These are phyloP conservation scores for Monosporascus cannonballus DNA, from an alignment of 2,329 filamentous ascomycete genomes.

Conservation along the genomic window DNA sequence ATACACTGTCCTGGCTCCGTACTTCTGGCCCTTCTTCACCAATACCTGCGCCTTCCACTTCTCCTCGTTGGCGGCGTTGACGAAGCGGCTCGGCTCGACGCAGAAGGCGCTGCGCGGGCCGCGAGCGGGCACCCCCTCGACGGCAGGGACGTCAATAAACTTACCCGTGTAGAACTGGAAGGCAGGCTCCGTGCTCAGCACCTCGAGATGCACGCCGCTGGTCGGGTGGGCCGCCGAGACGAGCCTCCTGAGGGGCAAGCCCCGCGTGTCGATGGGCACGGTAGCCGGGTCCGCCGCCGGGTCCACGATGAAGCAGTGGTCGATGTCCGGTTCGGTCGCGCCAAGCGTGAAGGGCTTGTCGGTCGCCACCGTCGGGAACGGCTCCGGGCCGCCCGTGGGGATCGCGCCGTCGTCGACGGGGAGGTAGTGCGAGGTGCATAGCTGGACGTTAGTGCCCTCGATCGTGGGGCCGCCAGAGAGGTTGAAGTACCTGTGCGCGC, in stretches of 20 bases:
- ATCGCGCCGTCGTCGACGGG: slow-evolving; percentile 69
- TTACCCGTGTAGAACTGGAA: slow-evolving; percentile 97
- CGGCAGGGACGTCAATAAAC: slow-evolving; percentile 69
- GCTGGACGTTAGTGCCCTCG: slow-evolving; percentile 58
- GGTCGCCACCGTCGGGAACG: slow-evolving; percentile 60
- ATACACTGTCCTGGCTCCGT: slow-evolving; percentile 77
- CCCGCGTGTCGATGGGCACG: slow-evolving; percentile 62
- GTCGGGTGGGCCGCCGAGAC: slow-evolving; percentile 68
- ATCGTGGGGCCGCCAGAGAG: slow-evolving; percentile 47
- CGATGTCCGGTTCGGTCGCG: slow-evolving; percentile 66
- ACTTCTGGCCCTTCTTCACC: slow-evolving; percentile 78
- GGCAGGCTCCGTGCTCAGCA: slow-evolving; percentile 85
- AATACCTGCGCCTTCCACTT: slow-evolving; percentile 75
- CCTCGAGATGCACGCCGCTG: slow-evolving; percentile 75
- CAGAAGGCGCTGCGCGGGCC: slow-evolving; percentile 73
- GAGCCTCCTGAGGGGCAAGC: slow-evolving; percentile 56
- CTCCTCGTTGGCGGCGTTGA: slow-evolving; percentile 79
- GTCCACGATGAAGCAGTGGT: slow-evolving; percentile 85
- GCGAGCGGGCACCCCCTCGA: slow-evolving; percentile 57
- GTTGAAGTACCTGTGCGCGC: slow-evolving; percentile 54
- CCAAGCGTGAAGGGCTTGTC: slow-evolving; percentile 67
- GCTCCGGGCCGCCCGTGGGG: slow-evolving; percentile 60
- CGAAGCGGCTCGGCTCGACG: slow-evolving; percentile 84
- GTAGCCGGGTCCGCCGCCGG: slow-evolving; percentile 43
- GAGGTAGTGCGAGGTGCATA: slow-evolving; percentile 60